Conservation (phyloP, 768 basidiomycete species). For the Coprinopsis marcescibilis region DNA sequence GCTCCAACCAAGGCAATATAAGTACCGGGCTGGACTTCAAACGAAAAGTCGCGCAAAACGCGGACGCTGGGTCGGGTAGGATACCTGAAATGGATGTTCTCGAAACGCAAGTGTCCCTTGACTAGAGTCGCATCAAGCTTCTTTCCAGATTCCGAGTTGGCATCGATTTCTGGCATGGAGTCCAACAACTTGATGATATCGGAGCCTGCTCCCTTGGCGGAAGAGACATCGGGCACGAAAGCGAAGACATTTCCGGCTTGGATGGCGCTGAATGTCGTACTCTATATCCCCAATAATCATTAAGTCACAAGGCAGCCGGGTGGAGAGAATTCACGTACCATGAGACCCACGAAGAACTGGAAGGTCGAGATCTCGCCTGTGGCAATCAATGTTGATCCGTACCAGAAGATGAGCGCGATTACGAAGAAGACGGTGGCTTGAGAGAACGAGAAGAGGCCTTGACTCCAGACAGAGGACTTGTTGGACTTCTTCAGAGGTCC, state of each 20-base stretch:
- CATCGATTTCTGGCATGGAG: slow-evolving; percentile 70
- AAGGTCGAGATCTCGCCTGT: slow-evolving; percentile 44
- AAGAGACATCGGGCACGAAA: slow-evolving; percentile 85
- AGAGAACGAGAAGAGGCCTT: slow-evolving; percentile 63
- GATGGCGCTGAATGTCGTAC: slow-evolving; percentile 71
- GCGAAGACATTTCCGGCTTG: slow-evolving; percentile 84
- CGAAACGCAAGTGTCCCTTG: slow-evolving; percentile 65
- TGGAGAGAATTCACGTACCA: slow-evolving; percentile 41
- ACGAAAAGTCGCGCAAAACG: slow-evolving; percentile 71
- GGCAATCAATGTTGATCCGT: slow-evolving; percentile 59
- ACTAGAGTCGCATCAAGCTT: slow-evolving; percentile 35
- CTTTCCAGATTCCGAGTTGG: slow-evolving; percentile 65
- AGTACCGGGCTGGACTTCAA: slow-evolving; percentile 69
- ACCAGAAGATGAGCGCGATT: slow-evolving; percentile 83
- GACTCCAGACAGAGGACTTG: slow-evolving; percentile 58
- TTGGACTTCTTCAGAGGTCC: slow-evolving; percentile 64
- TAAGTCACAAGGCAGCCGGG: slow-evolving; percentile 1
- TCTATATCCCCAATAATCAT: slow-evolving; percentile 30
- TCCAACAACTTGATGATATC: slow-evolving; percentile 77
- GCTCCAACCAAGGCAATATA: slow-evolving; percentile 81
- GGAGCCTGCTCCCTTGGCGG: slow-evolving; percentile 74
- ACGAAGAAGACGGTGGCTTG: slow-evolving; percentile 75
- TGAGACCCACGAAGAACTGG: slow-evolving; percentile 79
- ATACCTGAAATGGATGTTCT: slow-evolving; percentile 85
- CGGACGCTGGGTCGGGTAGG: slow-evolving; percentile 81